Conservation (phyloP, 441 rosid species). For the Pelargonium myrrhifolium region DNA sequence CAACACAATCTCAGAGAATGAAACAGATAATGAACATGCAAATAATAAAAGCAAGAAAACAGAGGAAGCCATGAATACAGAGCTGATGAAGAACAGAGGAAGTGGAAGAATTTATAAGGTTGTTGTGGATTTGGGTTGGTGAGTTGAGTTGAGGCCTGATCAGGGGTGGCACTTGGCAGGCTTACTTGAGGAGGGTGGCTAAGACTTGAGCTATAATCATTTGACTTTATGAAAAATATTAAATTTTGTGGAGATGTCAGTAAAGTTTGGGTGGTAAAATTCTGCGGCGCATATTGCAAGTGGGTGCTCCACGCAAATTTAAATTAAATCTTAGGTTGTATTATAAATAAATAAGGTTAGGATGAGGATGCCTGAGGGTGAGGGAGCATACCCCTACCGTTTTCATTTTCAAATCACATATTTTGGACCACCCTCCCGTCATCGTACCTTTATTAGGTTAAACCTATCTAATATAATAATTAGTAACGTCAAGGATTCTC, state of each 20-base stretch:
- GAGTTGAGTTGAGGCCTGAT: background rate
- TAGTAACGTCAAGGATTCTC: no score
- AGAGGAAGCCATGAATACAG: conserved; percentile 32
- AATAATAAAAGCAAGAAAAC: background rate
- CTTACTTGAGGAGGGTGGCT: background rate
- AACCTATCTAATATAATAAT: background rate
- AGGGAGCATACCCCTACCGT: background rate
- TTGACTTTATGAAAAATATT: background rate
- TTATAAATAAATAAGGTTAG: no score
- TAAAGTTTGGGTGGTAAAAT: background rate
- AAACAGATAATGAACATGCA: conserved; percentile 17
- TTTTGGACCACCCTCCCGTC: background rate
- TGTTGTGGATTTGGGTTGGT: background rate
- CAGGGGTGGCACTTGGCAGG: background rate
- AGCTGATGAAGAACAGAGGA: background rate
- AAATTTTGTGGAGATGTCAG: no score
- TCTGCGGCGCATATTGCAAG: background rate
- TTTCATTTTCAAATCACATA: background rate
- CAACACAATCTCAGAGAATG: conserved; percentile 37
- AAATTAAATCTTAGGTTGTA: no score
- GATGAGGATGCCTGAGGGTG: conserved; percentile 2
- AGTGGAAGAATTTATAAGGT: background rate
- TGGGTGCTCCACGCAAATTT: background rate
- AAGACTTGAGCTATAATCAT: background rate
- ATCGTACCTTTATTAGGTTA: background rate